Evolutionary conservation across 2,329 filamentous ascomycete genomes (phyloP), one percentile per base, ranked within the genome.

Genomic region (Canariomyces notabilis): DNA sequence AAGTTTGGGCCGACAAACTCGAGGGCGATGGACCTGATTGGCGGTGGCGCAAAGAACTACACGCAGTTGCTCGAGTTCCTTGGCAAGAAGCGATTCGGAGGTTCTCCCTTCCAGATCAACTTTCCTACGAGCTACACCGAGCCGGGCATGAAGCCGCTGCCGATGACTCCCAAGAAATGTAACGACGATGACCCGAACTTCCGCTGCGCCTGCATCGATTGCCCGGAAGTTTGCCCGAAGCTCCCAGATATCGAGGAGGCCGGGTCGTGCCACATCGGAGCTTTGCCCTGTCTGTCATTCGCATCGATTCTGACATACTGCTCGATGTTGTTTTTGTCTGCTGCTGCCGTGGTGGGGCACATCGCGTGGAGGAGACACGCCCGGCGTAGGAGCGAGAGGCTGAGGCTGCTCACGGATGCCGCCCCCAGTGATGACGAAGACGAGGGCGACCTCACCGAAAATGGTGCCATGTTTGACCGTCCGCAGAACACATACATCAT

Each of bases 41-140:
- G 93, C 23, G 93, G 93, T 14, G 90, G 91, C 14, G 93, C 93
- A 11, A 91, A 90, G 66, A 87, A 96, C 63, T 94, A 91, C 64
- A 80, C 82, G 0, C 79, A 86, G 34, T 86, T 98, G 57, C 71
- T 98, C 56, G 91, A 90, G 61, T 98, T 97, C 59, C 69, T 98
- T 26, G 93, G 93, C 14, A 84, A 95, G 65, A 91, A 95, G 72
- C 94, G 94, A 65, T 75, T 83, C 2, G 77, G 91, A 18, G 94
- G 94, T 4, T 97, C 91, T 46, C 93, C 93, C 0, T 98, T 98
- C 67, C 93, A 98, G 71, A 96, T 98, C 70, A 94, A 98, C 71
- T 98, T 93, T 59, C 91, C 80, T 8, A 71, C 66, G 8, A 65
- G 77, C 6, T 80, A 82, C 52, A 65, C 74, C 9, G 80, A 87